Evolutionary conservation across 2,329 filamentous ascomycete genomes (phyloP).

Genomic region (Colletotrichum sp.): DNA sequence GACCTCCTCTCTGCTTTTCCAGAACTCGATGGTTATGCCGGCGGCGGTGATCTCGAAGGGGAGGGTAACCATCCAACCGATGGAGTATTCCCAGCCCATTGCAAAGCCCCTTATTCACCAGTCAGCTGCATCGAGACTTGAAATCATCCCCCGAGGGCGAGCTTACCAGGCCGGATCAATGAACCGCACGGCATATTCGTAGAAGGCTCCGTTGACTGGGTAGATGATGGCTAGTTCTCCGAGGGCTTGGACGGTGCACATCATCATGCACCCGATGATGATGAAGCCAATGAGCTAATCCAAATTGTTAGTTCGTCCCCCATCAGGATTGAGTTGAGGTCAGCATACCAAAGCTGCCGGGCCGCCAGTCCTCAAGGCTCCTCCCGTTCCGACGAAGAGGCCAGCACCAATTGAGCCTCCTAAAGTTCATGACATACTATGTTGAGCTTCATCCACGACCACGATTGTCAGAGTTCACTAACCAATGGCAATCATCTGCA

Average conservation of each 20-base stretch:
- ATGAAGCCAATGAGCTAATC: slow-evolving; percentile 50
- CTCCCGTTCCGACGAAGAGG: not conserved
- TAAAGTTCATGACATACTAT: fast-evolving
- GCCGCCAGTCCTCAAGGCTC: not conserved
- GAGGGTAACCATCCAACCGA: not conserved
- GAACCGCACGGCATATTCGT: slow-evolving; percentile 63
- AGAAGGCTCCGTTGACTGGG: slow-evolving; percentile 66
- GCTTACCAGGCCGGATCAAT: slow-evolving; percentile 60
- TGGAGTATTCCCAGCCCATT: slow-evolving; percentile 50
- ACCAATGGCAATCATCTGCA: slow-evolving; percentile 56
- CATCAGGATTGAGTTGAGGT: fast-evolving
- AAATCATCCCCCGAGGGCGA: fast-evolving
- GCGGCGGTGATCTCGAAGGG: slow-evolving; percentile 65
- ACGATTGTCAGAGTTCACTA: not conserved
- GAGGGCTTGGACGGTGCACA: slow-evolving; percentile 61
- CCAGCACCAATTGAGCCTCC: not conserved
- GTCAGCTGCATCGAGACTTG: not conserved
- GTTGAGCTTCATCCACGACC: not conserved
- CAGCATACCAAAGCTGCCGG: not conserved
- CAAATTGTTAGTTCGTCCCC: fast-evolving
- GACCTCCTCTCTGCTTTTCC: slow-evolving; percentile 67
- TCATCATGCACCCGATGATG: slow-evolving; percentile 58
- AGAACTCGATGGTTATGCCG: slow-evolving; percentile 78
- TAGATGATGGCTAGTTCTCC: slow-evolving; percentile 65
- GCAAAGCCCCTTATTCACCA: slow-evolving; percentile 45